Percentiles rank a stretch among this genome's conserved stretches.
phyloP scores from a whole-genome alignment of 257 asterid species.

The Echium plantagineum region DNA sequence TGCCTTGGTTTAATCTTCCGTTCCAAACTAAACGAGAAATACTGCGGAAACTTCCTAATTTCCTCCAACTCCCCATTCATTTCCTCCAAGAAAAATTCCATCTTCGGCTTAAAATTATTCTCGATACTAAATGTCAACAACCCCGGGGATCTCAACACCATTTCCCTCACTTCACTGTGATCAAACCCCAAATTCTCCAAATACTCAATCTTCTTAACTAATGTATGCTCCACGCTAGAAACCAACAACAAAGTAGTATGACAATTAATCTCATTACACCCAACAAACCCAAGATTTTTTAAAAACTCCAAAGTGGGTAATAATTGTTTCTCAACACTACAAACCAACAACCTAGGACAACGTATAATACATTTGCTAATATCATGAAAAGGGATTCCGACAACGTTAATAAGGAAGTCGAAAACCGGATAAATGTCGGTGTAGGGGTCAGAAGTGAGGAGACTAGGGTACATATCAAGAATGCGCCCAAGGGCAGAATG shows the following conservation, averaged over 20 bases:
- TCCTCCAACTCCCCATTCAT: conserved; percentile 66
- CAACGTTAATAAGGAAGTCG: conserved; percentile 52
- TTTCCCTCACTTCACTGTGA: conserved; percentile 40
- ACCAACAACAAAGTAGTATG: conserved; percentile 67
- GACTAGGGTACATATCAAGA: conserved; percentile 73
- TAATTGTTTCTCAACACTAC: conserved; percentile 40
- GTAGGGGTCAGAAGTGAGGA: conserved; percentile 64
- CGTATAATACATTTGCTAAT: conserved; percentile 40
- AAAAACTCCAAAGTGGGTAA: conserved; percentile 49
- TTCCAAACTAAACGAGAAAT: conserved; percentile 72
- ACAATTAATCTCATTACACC: conserved; percentile 34
- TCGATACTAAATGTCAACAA: conserved; percentile 77
- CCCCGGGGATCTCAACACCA: conserved; percentile 84
- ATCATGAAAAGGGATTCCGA: conserved; percentile 40
- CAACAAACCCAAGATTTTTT: conserved; percentile 52
- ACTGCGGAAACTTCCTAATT: conserved; percentile 78
- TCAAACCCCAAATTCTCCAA: conserved; percentile 47
- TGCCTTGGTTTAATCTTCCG: conserved; percentile 65
- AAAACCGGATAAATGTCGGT: conserved; percentile 49
- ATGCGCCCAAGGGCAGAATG: conserved; percentile 45
- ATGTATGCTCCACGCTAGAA: conserved; percentile 57
- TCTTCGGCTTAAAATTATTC: conserved; percentile 61
- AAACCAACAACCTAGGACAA: conserved; percentile 64
- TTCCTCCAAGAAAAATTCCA: conserved; percentile 50
- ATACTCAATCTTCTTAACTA: conserved; percentile 55